phyloP scores from a whole-genome alignment of 2,329 filamentous ascomycete species.

The Didymella segeticola region DNA sequence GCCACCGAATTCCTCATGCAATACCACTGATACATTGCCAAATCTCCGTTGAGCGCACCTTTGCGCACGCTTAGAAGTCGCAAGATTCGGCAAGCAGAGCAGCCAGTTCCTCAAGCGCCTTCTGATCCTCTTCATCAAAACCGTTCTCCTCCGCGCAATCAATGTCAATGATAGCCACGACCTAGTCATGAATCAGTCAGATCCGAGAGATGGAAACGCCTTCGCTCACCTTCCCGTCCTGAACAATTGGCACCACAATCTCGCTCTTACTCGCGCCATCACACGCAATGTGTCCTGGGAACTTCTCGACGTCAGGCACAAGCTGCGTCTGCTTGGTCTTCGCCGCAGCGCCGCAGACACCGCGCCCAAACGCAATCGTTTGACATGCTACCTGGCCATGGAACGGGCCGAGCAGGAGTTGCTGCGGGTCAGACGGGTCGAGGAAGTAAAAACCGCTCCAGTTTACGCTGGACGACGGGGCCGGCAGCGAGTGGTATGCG shows the following conservation, averaged over 20 bases:
- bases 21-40: neutral
- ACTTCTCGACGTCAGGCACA: slow-evolving; percentile 71
- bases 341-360: slow-evolving; percentile 78
- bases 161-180: slow-evolving; percentile 79
- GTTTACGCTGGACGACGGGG: slow-evolving; percentile 69
- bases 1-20: neutral
- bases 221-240: slow-evolving; percentile 54
- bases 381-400: slow-evolving; percentile 82
- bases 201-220: too few species aligned
- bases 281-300: slow-evolving; percentile 83
- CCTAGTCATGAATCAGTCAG: slow-evolving; percentile 42
- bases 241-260: slow-evolving; percentile 77
- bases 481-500: slow-evolving; percentile 73
- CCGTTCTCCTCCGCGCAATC: slow-evolving; percentile 73
- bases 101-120: slow-evolving; percentile 68
- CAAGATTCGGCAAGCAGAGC: slow-evolving; percentile 41
- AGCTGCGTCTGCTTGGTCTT: slow-evolving; percentile 67
- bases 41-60: neutral
- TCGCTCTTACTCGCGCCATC: slow-evolving; percentile 78
- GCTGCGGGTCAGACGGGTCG: slow-evolving; percentile 49
- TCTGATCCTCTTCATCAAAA: slow-evolving; percentile 72
- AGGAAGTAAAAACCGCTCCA: slow-evolving; percentile 71
- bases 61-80: slow-evolving; percentile 31
- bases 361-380: slow-evolving; percentile 73
- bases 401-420: slow-evolving; percentile 79